Base-by-base conservation (phyloP, 805 yeast genomes). In the Metschnikowia vanudenii region DNA sequence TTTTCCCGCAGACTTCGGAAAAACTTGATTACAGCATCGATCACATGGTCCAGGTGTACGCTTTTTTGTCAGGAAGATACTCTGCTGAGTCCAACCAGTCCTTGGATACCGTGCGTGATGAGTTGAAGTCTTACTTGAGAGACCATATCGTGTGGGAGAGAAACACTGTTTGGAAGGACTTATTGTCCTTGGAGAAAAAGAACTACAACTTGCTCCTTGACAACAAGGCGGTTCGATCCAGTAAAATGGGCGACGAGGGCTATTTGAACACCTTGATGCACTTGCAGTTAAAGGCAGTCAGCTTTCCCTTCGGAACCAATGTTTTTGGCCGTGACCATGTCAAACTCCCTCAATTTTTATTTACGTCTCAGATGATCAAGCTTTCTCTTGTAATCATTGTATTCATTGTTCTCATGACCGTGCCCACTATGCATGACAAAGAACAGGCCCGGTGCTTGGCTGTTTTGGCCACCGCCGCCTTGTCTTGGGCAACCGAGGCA, bases 101-200 rank as follows among this genome's bases (percentile, higher is more conserved):
- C 43, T 58, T 68, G 37, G 75, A 73, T 8, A 47, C 61, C 14
- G 73, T 79, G 34, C 71, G 68, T 39, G 64, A 67, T 33, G 81
- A 77, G 42, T 64, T 79, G 46, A 71, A 74, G 53, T 68, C 79
- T 3, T 77, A 77, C 52, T 68, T 92, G 53, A 76, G 97, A 53
- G 99, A 92, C 58, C 96, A 92, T 64, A 87, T 92, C 30, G 96
- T 91, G 16, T 92, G 97, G 95, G 98, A 92, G 68, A 79, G 99
- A 64, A 90, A 90, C 63, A 92, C 97, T 0, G 97, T 92, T 24
- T 92, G 99, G 99, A 84, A 94, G 62, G 97, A 92, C 65, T 84
- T 92, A 85, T 85, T 92, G 62, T 92, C 94, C 18, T 67, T 91
- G 57, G 56, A 54, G 54, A 47, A 61, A 54, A 55, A 48, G 10